A percentile compares a stretch with the other conserved stretches of the same genome.
These are phyloP conservation scores for Cladophialophora psammophila DNA, from an alignment of 2,329 filamentous ascomycete genomes.

Conservation along the genomic window DNA sequence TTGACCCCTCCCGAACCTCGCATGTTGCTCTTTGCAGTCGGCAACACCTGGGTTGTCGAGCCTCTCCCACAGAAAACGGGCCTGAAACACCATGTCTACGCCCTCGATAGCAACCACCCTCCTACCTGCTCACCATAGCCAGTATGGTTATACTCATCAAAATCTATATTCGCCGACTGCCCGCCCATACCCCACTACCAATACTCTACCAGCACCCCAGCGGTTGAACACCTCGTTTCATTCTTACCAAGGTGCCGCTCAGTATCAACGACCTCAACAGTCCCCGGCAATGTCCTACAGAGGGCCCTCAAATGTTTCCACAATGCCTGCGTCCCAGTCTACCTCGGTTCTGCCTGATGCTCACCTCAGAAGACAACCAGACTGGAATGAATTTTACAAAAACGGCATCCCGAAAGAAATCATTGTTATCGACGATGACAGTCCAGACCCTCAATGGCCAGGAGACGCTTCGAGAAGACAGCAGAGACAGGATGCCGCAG, in stretches of 20 bases:
- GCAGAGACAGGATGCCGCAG: constrained; percentile 29
- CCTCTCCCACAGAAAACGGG: constrained; percentile 27
- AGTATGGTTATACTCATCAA: constrained; percentile 68
- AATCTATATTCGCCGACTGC: constrained; percentile 62
- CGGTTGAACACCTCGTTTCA: constrained; percentile 53
- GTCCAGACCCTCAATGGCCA: constrained; percentile 58
- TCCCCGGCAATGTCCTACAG: constrained; percentile 43
- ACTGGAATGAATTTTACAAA: constrained; percentile 83
- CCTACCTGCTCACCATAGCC: constrained; percentile 71
- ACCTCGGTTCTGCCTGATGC: constrained; percentile 49
- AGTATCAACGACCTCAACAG: constrained; percentile 38
- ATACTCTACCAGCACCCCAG: constrained; percentile 49
- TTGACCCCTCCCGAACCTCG: constrained; percentile 17
- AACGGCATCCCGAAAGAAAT: constrained; percentile 85
- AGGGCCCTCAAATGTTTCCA: constrained; percentile 48
- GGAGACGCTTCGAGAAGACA: constrained; percentile 43
- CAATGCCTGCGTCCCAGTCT: constrained; percentile 48
- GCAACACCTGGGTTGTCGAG: constrained; percentile 32
- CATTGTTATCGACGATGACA: constrained; percentile 80
- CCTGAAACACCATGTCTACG: constrained; percentile 71
- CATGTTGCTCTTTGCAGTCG: constrained; percentile 32
- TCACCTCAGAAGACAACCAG: constrained; percentile 62
- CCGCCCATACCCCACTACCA: constrained; percentile 58
- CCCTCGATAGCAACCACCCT: constrained; percentile 79
- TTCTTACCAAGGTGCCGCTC: constrained; percentile 49